A percentile compares a stretch with the other conserved stretches of the same genome.
Evolutionary conservation across 1,139 yeast species (phyloP).

Genomic region (Nakaseomyces bracarensis): DNA sequence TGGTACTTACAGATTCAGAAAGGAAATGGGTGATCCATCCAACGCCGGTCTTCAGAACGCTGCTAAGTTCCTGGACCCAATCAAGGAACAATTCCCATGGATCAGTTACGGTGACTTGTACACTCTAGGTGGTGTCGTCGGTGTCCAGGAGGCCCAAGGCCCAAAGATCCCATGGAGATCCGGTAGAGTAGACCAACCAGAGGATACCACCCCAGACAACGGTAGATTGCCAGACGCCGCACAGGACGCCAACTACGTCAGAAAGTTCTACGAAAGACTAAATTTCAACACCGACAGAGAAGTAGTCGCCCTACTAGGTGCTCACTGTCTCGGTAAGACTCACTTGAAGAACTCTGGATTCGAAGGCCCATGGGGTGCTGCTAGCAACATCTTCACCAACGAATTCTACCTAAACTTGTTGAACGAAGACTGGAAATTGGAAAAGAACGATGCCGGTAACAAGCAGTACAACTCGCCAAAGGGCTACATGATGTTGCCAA

Average conservation of each 20-base stretch:
- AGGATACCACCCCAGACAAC: constrained; percentile 47
- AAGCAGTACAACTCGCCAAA: constrained; percentile 70
- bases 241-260: constrained; percentile 59
- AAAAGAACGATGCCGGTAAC: constrained; percentile 61
- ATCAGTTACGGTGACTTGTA: constrained; percentile 80
- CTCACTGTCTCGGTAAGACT: constrained; percentile 77
- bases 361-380: constrained; percentile 95
- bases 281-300: constrained; percentile 81
- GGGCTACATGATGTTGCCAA: constrained; percentile 83
- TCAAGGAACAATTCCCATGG: constrained; percentile 58
- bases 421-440: constrained; percentile 66
- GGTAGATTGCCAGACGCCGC: constrained; percentile 80
- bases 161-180: constrained; percentile 85
- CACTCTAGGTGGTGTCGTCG: constrained; percentile 80
- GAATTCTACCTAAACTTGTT: constrained; percentile 64
- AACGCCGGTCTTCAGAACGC: constrained; percentile 68
- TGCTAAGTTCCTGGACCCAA: constrained; percentile 54
- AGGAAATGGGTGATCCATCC: constrained; percentile 62
- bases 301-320: constrained; percentile 80
- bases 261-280: constrained; percentile 59
- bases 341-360: constrained; percentile 62
- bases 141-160: constrained; percentile 79
- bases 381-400: constrained; percentile 75
- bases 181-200: constrained; percentile 57
- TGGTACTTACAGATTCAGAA: constrained; percentile 70